phyloP scores from a whole-genome alignment of 2,329 filamentous ascomycete genomes.

The Rachicladosporium sp. region DNA sequence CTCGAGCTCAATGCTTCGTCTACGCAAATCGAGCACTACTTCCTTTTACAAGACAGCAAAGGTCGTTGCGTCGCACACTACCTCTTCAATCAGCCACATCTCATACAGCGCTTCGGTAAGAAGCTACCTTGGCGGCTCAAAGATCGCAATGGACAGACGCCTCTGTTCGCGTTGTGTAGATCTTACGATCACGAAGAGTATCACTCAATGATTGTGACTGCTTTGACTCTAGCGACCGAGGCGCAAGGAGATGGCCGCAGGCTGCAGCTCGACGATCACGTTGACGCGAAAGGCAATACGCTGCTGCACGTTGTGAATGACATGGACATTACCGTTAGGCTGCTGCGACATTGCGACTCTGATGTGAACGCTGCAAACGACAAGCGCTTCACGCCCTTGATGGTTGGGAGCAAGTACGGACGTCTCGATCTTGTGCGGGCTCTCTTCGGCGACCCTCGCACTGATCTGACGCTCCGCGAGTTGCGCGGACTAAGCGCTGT shows the following conservation, averaged over 20 bases:
- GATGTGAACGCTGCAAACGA: constrained; percentile 94
- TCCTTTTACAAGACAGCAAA: constrained; percentile 66
- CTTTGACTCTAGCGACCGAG: constrained; percentile 58
- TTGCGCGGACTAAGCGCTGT: constrained; percentile 82
- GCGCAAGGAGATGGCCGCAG: constrained; percentile 66
- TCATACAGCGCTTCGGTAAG: constrained; percentile 65
- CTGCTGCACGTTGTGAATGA: constrained; percentile 93
- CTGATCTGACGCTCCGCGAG: constrained; percentile 76
- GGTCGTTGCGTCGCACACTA: constrained; percentile 92
- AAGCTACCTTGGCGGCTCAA: constrained; percentile 78
- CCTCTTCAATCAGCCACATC: constrained; percentile 74
- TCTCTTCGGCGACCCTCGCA: constrained; percentile 74
- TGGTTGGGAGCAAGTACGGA: constrained; percentile 98
- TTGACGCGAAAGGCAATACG: constrained; percentile 87
- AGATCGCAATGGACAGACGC: constrained; percentile 96
- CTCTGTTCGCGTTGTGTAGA: constrained; percentile 83
- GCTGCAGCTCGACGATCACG: constrained; percentile 84
- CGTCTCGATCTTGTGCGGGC: constrained; percentile 84
- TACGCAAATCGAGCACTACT: constrained; percentile 50
- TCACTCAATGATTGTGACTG: constrained; percentile 72
- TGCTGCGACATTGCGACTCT: constrained; percentile 78
- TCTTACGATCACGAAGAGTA: constrained; percentile 92
- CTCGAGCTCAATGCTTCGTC: constrained; percentile 47
- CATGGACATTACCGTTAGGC: constrained; percentile 57
- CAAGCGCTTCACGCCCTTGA: constrained; percentile 85